Evolutionary conservation across 495 filamentous ascomycete genomes (phyloP).

Genomic region (Penicillium pancosmium): DNA sequence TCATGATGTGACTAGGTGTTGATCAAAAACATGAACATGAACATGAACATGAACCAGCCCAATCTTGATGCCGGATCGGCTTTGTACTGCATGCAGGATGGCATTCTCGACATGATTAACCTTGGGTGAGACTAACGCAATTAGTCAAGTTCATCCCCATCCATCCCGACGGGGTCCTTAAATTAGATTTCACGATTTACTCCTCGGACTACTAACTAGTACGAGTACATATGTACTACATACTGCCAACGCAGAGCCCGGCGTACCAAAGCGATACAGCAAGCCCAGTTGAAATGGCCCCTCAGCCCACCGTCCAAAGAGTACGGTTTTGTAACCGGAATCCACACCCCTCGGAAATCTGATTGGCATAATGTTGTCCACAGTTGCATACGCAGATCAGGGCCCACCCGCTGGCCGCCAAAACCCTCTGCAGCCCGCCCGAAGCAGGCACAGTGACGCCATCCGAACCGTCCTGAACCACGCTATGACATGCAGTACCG

Average conservation of each 20-base stretch:
- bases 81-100: not conserved
- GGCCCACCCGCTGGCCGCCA: conserved; percentile 21
- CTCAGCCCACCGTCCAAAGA: not conserved
- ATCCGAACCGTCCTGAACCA: conserved; percentile 17
- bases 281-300: not conserved
- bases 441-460: conserved; percentile 35
- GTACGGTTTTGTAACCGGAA: conserved; percentile 14
- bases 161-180: conserved; percentile 20
- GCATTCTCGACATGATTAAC: conserved; percentile 1
- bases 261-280: not conserved
- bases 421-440: conserved; percentile 31
- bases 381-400: conserved; percentile 30
- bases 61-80: not conserved
- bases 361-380: conserved; percentile 12
- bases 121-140: conserved; percentile 11
- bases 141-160: conserved; percentile 27
- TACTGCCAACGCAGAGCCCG: too few species aligned
- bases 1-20: too few species aligned
- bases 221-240: too few species aligned
- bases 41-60: not conserved
- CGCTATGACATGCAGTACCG: conserved; percentile 31
- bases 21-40: not conserved
- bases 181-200: conserved; percentile 7
- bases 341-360: conserved; percentile 4
- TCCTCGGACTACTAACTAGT: too few species aligned